A percentile compares a stretch with the other conserved stretches of the same genome.
Conservation (phyloP, 169 alveolate genomes). For the Eimeria falciformis region DNA sequence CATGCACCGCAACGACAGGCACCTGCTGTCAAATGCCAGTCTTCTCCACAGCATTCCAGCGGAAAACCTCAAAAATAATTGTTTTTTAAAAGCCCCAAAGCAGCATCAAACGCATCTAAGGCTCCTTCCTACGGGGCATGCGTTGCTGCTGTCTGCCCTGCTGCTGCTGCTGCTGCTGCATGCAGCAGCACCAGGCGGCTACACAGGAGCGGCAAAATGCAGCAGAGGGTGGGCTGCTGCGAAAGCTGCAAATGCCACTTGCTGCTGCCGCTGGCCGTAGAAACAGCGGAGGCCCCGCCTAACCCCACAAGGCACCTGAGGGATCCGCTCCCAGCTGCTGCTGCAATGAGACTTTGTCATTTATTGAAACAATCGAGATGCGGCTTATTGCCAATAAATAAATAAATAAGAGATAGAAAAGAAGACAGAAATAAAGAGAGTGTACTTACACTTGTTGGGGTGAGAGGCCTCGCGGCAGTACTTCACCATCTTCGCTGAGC, state of each 20-base stretch:
- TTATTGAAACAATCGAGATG: background rate
- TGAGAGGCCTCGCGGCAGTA: constrained; percentile 44
- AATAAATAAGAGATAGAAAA: background rate
- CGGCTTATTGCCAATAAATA: background rate
- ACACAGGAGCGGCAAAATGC: no score
- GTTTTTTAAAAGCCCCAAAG: no score
- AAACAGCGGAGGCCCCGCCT: no score
- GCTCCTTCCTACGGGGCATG: no score
- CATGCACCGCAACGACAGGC: background rate
- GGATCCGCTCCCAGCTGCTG: background rate
- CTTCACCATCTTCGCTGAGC: constrained; percentile 57
- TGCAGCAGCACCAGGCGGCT: background rate
- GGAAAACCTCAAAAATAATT: no score
- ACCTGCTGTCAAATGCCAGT: background rate
- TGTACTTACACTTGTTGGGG: constrained; percentile 28
- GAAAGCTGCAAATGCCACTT: no score
- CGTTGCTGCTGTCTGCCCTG: background rate
- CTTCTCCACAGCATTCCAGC: background rate
- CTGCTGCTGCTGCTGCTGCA: background rate
- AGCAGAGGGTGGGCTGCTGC: no score
- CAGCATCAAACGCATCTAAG: no score
- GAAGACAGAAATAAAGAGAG: background rate
- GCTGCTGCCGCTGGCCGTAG: no score
- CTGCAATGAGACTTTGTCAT: background rate
- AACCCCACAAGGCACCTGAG: no score